Conservation (phyloP, 169 alveolate genomes). For the Cryptosporidium muris region DNA sequence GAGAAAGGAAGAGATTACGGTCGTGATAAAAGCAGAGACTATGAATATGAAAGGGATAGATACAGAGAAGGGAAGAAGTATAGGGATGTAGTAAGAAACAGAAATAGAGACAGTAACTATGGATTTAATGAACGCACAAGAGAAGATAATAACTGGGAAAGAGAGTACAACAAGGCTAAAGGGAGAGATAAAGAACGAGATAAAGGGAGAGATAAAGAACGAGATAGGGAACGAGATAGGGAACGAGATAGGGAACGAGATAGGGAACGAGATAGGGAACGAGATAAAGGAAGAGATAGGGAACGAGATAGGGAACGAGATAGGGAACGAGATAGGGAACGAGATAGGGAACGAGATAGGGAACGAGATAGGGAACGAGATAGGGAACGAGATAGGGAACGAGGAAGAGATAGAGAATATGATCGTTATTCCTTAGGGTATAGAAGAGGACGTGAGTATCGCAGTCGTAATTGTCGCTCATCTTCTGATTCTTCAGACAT, state of each 20-base stretch:
- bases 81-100: slow-evolving; percentile 22
- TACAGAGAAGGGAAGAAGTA: slow-evolving; percentile 10
- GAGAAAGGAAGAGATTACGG: slow-evolving; percentile 39
- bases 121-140: not conserved
- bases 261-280: slow-evolving; percentile 29
- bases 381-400: slow-evolving; percentile 14
- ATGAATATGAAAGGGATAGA: slow-evolving; percentile 13
- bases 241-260: slow-evolving; percentile 37
- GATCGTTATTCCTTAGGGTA: slow-evolving; percentile 20
- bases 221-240: slow-evolving; percentile 25
- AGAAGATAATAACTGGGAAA: slow-evolving; percentile 21
- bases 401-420: slow-evolving; percentile 25
- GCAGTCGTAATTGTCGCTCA: slow-evolving; percentile 33
- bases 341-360: slow-evolving; percentile 40
- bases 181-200: slow-evolving; percentile 38
- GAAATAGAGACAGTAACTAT: slow-evolving; percentile 38
- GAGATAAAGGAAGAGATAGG: slow-evolving; percentile 52
- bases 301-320: slow-evolving; percentile 56
- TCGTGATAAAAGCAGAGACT: slow-evolving; percentile 6
- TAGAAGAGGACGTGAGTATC: slow-evolving; percentile 17
- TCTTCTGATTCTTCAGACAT: slow-evolving; percentile 53
- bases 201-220: slow-evolving; percentile 24
- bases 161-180: slow-evolving; percentile 27
- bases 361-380: slow-evolving; percentile 27
- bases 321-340: slow-evolving; percentile 19